Percentiles rank a stretch among this genome's conserved stretches.
Evolutionary conservation across 257 asterid genomes (phyloP).

Genomic region (Avicennia marina): DNA sequence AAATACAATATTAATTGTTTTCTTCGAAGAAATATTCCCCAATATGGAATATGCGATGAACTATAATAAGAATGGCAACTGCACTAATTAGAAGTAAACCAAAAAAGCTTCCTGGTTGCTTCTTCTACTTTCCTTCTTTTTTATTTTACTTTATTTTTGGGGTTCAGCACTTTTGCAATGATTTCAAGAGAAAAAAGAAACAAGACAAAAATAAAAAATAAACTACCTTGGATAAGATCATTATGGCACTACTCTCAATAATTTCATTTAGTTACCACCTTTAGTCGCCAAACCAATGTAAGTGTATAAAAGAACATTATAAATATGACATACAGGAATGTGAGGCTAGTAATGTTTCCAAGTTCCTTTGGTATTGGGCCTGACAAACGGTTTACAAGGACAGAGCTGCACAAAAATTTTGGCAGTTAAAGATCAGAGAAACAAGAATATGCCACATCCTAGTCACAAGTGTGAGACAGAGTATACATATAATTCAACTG

Average conservation of each 20-base stretch:
- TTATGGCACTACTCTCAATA: neutral
- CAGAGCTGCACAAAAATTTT: slow-evolving; percentile 56
- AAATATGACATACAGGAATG: slow-evolving; percentile 62
- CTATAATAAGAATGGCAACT: no score
- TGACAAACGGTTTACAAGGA: slow-evolving; percentile 80
- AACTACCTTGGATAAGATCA: no score
- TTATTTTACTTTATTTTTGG: no score
- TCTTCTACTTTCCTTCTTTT: no score
- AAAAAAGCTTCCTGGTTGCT: no score
- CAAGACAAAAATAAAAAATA: no score
- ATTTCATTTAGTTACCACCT: slow-evolving; percentile 5
- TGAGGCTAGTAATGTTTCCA: slow-evolving; percentile 71
- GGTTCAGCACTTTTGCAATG: no score
- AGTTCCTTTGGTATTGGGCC: slow-evolving; percentile 74
- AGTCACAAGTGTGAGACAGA: neutral
- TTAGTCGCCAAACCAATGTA: slow-evolving; percentile 2
- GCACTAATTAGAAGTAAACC: no score
- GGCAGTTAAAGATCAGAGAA: slow-evolving; percentile 13
- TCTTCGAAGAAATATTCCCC: neutral
- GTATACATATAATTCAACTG: slow-evolving; percentile 56
- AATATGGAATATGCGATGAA: neutral
- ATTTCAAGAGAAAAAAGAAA: no score
- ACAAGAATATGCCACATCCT: slow-evolving; percentile 2
- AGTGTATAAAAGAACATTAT: slow-evolving; percentile 16
- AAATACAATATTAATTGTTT: neutral